phyloP scores from a whole-genome alignment of 2,329 filamentous ascomycete species.

The Fusarium coffeatum region DNA sequence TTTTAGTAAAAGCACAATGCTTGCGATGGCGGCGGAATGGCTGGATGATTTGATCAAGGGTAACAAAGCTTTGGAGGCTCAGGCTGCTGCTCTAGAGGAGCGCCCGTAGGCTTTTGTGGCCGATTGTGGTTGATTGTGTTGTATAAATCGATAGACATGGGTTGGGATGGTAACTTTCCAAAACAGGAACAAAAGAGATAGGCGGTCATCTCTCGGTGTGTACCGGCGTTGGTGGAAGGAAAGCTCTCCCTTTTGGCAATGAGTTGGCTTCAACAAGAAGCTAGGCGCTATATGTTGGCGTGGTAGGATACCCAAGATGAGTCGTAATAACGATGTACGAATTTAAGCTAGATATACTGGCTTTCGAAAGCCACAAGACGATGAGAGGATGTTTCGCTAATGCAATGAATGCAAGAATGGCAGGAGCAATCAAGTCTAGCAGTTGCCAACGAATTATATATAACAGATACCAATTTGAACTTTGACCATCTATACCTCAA shows the following conservation, averaged over 20 bases:
- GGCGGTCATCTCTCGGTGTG: conserved; percentile 29
- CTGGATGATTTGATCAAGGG: conserved; percentile 77
- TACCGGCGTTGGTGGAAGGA: conserved; percentile 40
- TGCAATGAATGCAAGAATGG: conserved; percentile 42
- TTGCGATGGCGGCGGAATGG: conserved; percentile 81
- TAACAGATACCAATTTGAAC: neutral
- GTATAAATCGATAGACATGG: conserved; percentile 29
- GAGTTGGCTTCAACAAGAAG: conserved; percentile 17
- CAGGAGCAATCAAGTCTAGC: conserved; percentile 1
- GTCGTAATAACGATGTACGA: conserved; percentile 36
- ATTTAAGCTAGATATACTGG: conserved; percentile 26
- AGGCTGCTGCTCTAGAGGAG: conserved; percentile 57
- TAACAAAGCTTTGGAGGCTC: conserved; percentile 70
- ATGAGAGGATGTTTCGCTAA: conserved; percentile 13
- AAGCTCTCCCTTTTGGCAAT: conserved; percentile 16
- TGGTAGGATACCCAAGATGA: conserved; percentile 37
- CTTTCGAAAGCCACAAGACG: conserved; percentile 6
- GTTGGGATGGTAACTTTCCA: conserved; percentile 27
- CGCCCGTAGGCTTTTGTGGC: conserved; percentile 19
- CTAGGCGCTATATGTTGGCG: conserved; percentile 16
- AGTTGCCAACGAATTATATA: conserved; percentile 8
- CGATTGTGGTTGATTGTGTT: conserved; percentile 2
- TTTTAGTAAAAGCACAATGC: conserved; percentile 84
- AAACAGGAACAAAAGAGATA: conserved; percentile 19
- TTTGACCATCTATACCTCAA: neutral